These are phyloP conservation scores for Massariosphaeria phaeospora DNA, from an alignment of 495 filamentous ascomycete species.

Conservation along the genomic window DNA sequence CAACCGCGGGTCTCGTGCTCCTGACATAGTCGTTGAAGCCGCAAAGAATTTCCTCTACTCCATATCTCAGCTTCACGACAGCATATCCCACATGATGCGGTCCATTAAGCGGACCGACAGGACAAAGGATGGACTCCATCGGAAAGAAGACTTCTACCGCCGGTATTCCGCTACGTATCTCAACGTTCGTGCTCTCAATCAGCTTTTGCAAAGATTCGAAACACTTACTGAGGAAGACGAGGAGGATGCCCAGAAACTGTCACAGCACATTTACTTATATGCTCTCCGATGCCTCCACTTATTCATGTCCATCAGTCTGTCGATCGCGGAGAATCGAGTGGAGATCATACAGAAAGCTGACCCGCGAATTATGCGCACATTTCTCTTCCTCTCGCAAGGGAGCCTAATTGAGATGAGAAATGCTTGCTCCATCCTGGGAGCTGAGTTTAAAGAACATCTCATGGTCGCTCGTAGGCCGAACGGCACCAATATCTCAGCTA, in stretches of 20 bases:
- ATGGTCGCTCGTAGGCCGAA: conserved; percentile 37
- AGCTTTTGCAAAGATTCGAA: conserved; percentile 63
- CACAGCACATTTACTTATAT: conserved; percentile 60
- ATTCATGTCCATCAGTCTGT: conserved; percentile 68
- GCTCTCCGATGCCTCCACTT: conserved; percentile 67
- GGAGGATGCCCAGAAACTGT: conserved; percentile 48
- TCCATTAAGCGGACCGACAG: conserved; percentile 47
- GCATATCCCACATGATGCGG: conserved; percentile 57
- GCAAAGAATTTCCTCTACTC: conserved; percentile 86
- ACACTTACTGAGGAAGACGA: conserved; percentile 46
- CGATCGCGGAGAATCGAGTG: conserved; percentile 63
- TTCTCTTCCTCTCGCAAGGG: conserved; percentile 28
- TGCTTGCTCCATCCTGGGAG: conserved; percentile 27
- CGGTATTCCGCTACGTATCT: conserved; percentile 76
- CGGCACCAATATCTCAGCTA: conserved; percentile 1
- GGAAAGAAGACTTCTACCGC: conserved; percentile 68
- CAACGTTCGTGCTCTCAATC: conserved; percentile 58
- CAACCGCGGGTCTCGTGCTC: conserved; percentile 56
- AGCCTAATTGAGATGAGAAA: conserved; percentile 31
- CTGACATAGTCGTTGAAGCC: conserved; percentile 66
- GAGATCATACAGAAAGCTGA: conserved; percentile 68
- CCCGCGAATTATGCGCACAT: conserved; percentile 44
- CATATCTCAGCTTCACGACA: conserved; percentile 72
- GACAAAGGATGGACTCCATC: conserved; percentile 47
- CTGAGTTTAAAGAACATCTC: conserved; percentile 39